Evolutionary conservation across 768 basidiomycete species (phyloP), one percentile per base, ranked within the genome.

Genomic region (Clavulina sp.): DNA sequence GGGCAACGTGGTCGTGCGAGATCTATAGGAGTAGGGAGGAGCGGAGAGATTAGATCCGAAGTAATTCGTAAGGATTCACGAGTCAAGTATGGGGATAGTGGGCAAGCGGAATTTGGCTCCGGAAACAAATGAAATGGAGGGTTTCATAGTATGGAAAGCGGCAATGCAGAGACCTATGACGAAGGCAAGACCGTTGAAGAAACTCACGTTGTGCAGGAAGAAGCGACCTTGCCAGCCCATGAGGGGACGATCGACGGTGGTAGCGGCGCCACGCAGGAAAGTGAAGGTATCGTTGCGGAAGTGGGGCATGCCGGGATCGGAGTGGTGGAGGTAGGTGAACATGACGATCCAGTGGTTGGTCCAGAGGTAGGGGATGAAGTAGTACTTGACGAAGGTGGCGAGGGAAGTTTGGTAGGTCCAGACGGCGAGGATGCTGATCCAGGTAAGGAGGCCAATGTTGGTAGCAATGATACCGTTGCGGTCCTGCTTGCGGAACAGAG

Each of bases 61-160:
- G 3, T 18, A 32, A 68, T 74, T 60, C 60, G 80, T 69, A 86
- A 84, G 56, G n/a, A n/a, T n/a, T n/a, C n/a, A n/a, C n/a, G n/a
- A n/a, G n/a, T n/a, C n/a, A n/a, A n/a, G n/a, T n/a, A n/a, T n/a
- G n/a, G n/a, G n/a, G n/a, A n/a, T n/a, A n/a, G 19, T 87, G 70
- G 65, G 88, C 95, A 65, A 96, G 93, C n/a, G 93, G 93, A 57
- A 99, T 96, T 70, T 92, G 92, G 75, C 82, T 86, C n/a, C n/a
- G 56, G 74, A 78, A 54, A 93, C 76, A 65, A 96, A 92, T 66
- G 96, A 93, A 23, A 78, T 68, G 53, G 93, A 81, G 64, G 92
- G 88, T 26, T 88, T 92, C 70, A 92, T 87, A 3, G 84, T 87
- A 63, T 93, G 89, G 58, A 89, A 87, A 65, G 93, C 80, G 26